Conservation (phyloP, 352 stramenopile species). For the Phytopythium montanum region DNA sequence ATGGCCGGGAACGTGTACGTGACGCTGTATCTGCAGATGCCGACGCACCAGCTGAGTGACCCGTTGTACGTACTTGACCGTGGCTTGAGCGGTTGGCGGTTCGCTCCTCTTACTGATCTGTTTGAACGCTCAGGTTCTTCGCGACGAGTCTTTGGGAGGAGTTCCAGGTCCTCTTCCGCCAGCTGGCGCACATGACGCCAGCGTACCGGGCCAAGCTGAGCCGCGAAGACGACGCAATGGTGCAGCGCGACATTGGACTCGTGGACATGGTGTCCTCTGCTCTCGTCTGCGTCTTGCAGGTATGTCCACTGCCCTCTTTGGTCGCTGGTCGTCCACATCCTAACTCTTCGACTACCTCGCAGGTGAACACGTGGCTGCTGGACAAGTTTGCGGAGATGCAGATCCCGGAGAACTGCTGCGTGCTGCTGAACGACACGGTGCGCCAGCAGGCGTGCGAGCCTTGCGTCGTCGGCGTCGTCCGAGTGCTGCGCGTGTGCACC, state of each 20-base stretch:
- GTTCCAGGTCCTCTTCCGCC: constrained; percentile 67
- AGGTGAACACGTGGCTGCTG: constrained; percentile 69
- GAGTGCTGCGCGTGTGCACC: constrained; percentile 64
- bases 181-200: constrained; percentile 65
- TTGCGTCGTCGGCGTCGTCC: constrained; percentile 57
- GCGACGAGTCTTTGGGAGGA: constrained; percentile 75
- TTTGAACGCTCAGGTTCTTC: constrained; percentile 48
- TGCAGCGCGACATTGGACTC: constrained; percentile 62
- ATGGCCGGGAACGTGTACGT: constrained; percentile 90
- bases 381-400: constrained; percentile 51
- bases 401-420: constrained; percentile 58
- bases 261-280: constrained; percentile 74
- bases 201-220: constrained; percentile 57
- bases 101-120: constrained; percentile 3
- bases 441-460: constrained; percentile 56
- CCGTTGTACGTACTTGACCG: constrained; percentile 59
- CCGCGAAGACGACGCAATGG: constrained; percentile 57
- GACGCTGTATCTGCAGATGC: constrained; percentile 90
- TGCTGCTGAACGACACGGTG: constrained; percentile 64
- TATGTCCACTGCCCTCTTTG: constrained; percentile 16
- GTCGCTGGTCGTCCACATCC: not conserved
- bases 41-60: constrained; percentile 90
- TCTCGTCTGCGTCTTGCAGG: constrained; percentile 71
- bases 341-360: not conserved
- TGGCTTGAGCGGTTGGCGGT: constrained; percentile 1